Evolutionary conservation across 208 protist species (phyloP).

Genomic region (Histomonas meleagridis): DNA sequence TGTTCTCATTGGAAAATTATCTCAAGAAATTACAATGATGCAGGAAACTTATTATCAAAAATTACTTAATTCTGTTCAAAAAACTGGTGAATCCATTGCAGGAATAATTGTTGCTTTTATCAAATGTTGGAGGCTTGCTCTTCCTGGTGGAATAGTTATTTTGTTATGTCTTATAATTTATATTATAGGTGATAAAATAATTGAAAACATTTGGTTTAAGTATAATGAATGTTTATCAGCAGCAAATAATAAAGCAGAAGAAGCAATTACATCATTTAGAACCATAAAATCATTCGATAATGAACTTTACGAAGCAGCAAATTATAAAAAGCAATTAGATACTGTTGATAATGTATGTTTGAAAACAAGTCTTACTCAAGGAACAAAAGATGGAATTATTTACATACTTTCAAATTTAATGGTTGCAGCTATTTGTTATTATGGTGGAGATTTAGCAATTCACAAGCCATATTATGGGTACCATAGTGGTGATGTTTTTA

Average conservation of each 20-base stretch:
- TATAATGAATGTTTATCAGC: neutral
- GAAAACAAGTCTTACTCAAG: neutral
- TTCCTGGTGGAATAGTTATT: neutral
- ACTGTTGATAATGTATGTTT: neutral
- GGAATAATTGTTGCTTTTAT: neutral
- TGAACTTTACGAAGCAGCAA: neutral
- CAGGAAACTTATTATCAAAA: neutral
- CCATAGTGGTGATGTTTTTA: neutral
- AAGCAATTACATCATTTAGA: neutral
- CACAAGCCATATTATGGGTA: neutral
- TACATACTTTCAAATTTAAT: neutral
- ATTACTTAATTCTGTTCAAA: neutral
- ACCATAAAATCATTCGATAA: neutral
- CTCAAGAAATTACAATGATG: slow-evolving; percentile 1
- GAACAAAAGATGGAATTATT: neutral
- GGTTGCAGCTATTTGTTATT: neutral
- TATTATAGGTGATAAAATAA: neutral
- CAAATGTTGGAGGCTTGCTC: neutral
- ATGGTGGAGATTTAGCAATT: neutral
- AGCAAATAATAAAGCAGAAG: neutral
- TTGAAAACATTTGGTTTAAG: neutral
- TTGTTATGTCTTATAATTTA: neutral
- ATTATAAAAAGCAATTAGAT: neutral
- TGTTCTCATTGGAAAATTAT: neutral
- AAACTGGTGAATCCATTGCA: neutral